phyloP scores from a whole-genome alignment of 805 yeast genomes.

The Sungouiozyma ichnusensis region DNA sequence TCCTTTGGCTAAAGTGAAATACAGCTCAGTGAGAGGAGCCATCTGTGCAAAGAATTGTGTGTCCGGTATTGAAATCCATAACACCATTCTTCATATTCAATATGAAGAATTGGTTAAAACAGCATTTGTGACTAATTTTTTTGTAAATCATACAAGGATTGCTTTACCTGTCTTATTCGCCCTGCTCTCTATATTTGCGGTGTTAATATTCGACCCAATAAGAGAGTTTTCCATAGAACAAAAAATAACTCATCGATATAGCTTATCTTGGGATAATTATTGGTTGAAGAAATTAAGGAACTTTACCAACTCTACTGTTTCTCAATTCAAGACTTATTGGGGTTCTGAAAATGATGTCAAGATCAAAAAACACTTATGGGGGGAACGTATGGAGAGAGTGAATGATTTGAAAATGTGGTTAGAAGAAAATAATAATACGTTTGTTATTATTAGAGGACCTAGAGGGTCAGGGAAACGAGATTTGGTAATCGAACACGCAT shows the following conservation, averaged over 20 bases:
- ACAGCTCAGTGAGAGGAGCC: constrained; percentile 52
- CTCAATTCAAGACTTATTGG: constrained; percentile 29
- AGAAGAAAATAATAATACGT: constrained; percentile 81
- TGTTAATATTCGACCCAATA: constrained; percentile 84
- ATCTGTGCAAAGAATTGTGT: constrained; percentile 84
- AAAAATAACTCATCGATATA: constrained; percentile 53
- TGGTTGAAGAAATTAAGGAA: constrained; percentile 29
- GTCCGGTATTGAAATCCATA: constrained; percentile 61
- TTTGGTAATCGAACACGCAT: constrained; percentile 57
- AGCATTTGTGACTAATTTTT: constrained; percentile 44
- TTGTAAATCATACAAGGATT: constrained; percentile 69
- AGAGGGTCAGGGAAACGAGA: constrained; percentile 90
- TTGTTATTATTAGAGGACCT: constrained; percentile 85
- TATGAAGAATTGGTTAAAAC: constrained; percentile 49
- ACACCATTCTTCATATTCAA: constrained; percentile 61
- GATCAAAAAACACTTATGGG: constrained; percentile 41
- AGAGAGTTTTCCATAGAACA: constrained; percentile 68
- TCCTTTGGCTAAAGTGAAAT: constrained; percentile 45
- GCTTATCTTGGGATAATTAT: constrained; percentile 38
- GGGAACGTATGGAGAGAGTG: constrained; percentile 57
- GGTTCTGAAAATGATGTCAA: constrained; percentile 25
- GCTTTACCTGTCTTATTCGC: constrained; percentile 76
- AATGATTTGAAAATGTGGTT: constrained; percentile 69
- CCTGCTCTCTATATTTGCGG: constrained; percentile 68
- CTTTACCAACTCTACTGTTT: constrained; percentile 30